Evolutionary conservation across 2,329 filamentous ascomycete genomes (phyloP), one percentile per base, ranked within the genome.

Genomic region (Magnaporthiopsis poae): DNA sequence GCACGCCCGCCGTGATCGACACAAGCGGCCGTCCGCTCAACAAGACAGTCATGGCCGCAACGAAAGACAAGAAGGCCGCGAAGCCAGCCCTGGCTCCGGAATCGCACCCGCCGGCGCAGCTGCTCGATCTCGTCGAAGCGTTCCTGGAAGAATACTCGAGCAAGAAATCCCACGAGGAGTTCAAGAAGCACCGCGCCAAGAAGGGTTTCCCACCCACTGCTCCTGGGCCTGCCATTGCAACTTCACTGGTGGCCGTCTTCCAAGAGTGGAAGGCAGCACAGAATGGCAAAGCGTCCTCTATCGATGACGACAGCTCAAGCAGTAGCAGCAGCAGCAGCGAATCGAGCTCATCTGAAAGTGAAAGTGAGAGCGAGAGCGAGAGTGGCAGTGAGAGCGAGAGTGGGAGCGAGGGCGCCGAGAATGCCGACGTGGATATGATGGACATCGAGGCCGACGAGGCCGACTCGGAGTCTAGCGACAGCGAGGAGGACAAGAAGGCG

Each of bases 71-170:
- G 39, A 52, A 52, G 15, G 15, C 39, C 15, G 15, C 18, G 39
- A 21, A 52, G 15, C 39, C 18, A 15, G 39, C 39, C 15, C 18
- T 11, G 25, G n/a, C 59, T 2, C 29, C 46, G 13, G 29, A 59
- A 21, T 25, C 52, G 11, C 63, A 33, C 13, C 81, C 85, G 33
- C 83, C 88, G 5, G 76, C 82, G 35, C 82, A 89, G 75, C 79
- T 92, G 52, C 79, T 92, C 73, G 84, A 87, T 68, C 79, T 91
- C 21, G 82, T 92, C 71, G 86, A 86, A 69, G 77, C 78, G 29
- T 92, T 92, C 75, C 81, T 92, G 64, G 81, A 82, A 60, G 82
- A 88, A 62, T 82, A 89, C 74, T 84, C 86, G n/a, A 89, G 90
- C 72, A 76, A 81, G 63, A 80, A 81, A 67, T 85, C 89, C 62